phyloP scores from a whole-genome alignment of 192 early-diverging fungal genomes.

The Oehlia diaphana region DNA sequence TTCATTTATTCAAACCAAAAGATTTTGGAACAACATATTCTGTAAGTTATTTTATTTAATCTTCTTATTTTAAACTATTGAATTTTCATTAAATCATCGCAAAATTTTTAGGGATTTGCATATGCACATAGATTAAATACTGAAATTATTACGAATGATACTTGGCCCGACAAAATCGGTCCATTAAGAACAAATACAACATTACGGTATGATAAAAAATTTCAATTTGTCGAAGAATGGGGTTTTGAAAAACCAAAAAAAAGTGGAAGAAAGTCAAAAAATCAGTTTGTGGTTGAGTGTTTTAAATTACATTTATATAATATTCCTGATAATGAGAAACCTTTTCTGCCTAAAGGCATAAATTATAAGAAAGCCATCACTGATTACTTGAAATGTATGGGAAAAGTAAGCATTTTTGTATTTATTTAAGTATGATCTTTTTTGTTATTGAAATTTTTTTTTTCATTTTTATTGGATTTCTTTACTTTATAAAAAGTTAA shows the following conservation, averaged over 20 bases:
- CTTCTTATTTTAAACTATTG: neutral
- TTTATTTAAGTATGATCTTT: neutral
- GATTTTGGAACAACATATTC: neutral
- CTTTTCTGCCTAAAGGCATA: neutral
- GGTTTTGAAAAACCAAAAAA: neutral
- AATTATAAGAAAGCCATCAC: conserved; percentile 2
- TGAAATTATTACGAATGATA: conserved; percentile 15
- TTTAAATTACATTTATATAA: conserved; percentile 12
- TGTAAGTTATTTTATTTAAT: neutral
- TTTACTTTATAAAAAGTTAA: neutral
- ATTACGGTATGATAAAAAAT: conserved; percentile 18
- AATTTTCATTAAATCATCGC: neutral
- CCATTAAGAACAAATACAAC: conserved; percentile 11
- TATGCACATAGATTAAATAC: conserved; percentile 1
- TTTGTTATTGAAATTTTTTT: neutral
- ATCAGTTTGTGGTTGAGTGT: neutral
- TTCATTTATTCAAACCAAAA: neutral
- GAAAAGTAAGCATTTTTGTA: neutral
- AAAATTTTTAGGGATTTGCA: neutral
- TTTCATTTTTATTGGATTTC: too few relatives aligned
- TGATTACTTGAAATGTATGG: conserved; percentile 5
- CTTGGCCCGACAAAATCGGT: conserved; percentile 1
- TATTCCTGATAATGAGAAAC: neutral
- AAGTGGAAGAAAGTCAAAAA: neutral
- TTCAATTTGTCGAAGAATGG: neutral